These are phyloP conservation scores for Juncus inflexus DNA, from an alignment of 176 grass and related monocot species.

Conservation along the genomic window DNA sequence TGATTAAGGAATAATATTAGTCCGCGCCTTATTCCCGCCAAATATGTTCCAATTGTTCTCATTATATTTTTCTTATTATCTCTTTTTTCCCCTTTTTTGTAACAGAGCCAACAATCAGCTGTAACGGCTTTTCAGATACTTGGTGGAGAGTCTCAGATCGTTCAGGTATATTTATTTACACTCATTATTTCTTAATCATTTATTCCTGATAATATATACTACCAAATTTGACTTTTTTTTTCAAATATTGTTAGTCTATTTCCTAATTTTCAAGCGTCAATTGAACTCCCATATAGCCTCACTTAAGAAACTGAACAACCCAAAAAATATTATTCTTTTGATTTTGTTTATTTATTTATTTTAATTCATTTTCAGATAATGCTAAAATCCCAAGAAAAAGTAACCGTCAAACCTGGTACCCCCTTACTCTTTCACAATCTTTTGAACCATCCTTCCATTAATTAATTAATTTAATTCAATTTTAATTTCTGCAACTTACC, in stretches of 20 bases:
- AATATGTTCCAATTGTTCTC: not conserved
- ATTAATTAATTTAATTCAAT: not conserved
- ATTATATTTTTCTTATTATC: not conserved
- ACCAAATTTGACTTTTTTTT: too few relatives aligned
- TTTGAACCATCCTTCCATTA: too few relatives aligned
- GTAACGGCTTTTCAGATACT: slow-evolving; percentile 95
- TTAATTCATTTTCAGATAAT: slow-evolving; percentile 57
- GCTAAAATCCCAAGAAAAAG: slow-evolving; percentile 81
- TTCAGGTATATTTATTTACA: slow-evolving; percentile 59
- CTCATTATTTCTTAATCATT: not conserved
- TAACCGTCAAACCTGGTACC: slow-evolving; percentile 77
- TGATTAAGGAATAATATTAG: too few relatives aligned
- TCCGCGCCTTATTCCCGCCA: too few relatives aligned
- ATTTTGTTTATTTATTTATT: too few relatives aligned
- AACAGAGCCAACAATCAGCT: slow-evolving; percentile 55
- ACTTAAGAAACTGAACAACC: too few relatives aligned
- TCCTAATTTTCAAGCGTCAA: not conserved
- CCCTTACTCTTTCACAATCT: not conserved
- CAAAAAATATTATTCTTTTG: too few relatives aligned
- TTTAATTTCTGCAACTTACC: slow-evolving; percentile 12
- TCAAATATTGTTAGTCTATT: not conserved
- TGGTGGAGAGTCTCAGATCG: slow-evolving; percentile 79
- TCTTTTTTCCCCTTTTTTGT: slow-evolving; percentile 5
- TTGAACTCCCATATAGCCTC: too few relatives aligned
- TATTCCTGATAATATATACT: too few relatives aligned